A percentile compares a stretch with the other conserved stretches of the same genome.
Conservation (phyloP, 495 filamentous ascomycete species). For the Annulohypoxylon stygium region DNA sequence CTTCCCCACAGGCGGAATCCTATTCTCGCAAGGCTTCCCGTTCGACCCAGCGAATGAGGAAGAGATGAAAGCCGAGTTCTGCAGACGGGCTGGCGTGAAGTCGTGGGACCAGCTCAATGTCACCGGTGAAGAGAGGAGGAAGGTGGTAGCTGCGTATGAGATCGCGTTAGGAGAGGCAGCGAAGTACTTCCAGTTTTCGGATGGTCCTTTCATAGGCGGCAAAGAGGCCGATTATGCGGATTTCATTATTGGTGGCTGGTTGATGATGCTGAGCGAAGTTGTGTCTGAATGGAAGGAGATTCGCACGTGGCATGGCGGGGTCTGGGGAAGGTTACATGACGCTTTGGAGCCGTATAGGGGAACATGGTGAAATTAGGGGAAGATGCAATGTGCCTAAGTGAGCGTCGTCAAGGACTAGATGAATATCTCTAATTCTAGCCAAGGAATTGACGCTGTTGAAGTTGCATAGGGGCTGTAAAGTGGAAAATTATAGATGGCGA, state of each 20-base stretch:
- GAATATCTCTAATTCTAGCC: too few species aligned
- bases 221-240: constrained; percentile 68
- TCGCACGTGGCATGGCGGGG: constrained; percentile 64
- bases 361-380: not conserved
- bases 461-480: too few species aligned
- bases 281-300: constrained; percentile 63
- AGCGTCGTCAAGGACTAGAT: not conserved
- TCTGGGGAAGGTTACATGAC: constrained; percentile 62
- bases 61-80: constrained; percentile 59
- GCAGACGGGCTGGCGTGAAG: constrained; percentile 57
- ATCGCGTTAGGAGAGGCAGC: constrained; percentile 59
- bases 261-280: constrained; percentile 59
- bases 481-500: too few species aligned
- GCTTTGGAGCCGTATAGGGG: constrained; percentile 53
- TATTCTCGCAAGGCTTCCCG: constrained; percentile 55
- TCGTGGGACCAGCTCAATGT: constrained; percentile 63
- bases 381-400: not conserved
- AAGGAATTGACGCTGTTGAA: too few species aligned
- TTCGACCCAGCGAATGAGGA: constrained; percentile 62
- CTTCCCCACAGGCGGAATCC: constrained; percentile 58
- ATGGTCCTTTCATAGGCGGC: constrained; percentile 67
- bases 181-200: constrained; percentile 54
- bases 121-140: constrained; percentile 57
- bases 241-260: constrained; percentile 72
- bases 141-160: constrained; percentile 55